phyloP scores from a whole-genome alignment of 306 rosid species.

The Spatholobus suberectus region DNA sequence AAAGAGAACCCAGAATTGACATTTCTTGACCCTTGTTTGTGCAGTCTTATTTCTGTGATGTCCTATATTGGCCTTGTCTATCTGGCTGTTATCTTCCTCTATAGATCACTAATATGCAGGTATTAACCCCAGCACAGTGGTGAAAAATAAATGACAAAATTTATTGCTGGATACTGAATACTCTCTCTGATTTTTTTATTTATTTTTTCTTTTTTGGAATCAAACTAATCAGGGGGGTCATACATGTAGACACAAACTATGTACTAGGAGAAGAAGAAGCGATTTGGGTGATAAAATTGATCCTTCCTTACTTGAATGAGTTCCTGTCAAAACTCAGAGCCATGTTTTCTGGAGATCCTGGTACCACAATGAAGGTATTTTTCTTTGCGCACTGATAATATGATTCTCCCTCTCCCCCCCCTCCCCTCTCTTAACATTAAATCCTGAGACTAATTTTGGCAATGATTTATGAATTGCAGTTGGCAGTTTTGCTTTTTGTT shows the following conservation, averaged over 20 bases:
- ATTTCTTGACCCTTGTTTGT: slow-evolving; percentile 21
- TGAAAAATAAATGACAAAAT: slow-evolving; percentile 1
- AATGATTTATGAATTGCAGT: slow-evolving; percentile 50
- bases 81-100: slow-evolving; percentile 72
- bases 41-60: slow-evolving; percentile 71
- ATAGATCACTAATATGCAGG: slow-evolving; percentile 77
- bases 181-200: slow-evolving; percentile 13
- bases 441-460: neutral
- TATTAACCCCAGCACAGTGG: slow-evolving; percentile 25
- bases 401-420: neutral
- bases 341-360: slow-evolving; percentile 83
- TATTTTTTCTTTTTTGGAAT: slow-evolving; percentile 30
- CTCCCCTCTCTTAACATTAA: neutral
- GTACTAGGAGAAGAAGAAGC: slow-evolving; percentile 83
- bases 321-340: slow-evolving; percentile 66
- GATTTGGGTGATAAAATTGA: slow-evolving; percentile 61
- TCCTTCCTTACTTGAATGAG: slow-evolving; percentile 80
- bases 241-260: slow-evolving; percentile 53
- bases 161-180: neutral
- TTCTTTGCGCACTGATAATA: neutral
- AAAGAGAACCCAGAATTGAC: slow-evolving; percentile 37
- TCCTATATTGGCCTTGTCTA: slow-evolving; percentile 75
- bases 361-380: slow-evolving; percentile 78
- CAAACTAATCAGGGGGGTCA: slow-evolving; percentile 52
- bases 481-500: slow-evolving; percentile 77